A percentile compares a stretch with the other conserved stretches of the same genome.
Evolutionary conservation across 441 rosid genomes (phyloP).

Genomic region (Flueggea neowawraea): DNA sequence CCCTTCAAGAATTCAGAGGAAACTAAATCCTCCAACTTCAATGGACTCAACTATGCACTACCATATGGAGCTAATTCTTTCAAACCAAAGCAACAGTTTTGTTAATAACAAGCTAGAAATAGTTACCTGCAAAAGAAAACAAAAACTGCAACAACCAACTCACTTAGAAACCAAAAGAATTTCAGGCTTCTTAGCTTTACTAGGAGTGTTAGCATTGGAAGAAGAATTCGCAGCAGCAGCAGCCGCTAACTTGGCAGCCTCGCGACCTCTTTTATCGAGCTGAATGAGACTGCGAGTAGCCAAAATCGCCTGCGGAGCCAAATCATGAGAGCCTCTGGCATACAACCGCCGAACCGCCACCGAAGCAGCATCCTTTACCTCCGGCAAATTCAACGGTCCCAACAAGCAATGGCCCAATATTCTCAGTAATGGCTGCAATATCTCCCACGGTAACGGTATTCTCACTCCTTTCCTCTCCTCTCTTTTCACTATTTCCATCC

Average conservation of each 20-base stretch:
- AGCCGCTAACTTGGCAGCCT: constrained; percentile 32
- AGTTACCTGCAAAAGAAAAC: too few relatives aligned
- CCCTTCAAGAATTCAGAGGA: too few relatives aligned
- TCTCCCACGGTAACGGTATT: constrained; percentile 92
- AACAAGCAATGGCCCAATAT: constrained; percentile 86
- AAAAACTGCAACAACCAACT: constrained; percentile 8
- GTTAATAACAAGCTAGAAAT: too few relatives aligned
- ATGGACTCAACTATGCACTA: too few relatives aligned
- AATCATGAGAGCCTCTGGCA: constrained; percentile 89
- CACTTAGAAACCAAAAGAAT: constrained; percentile 79
- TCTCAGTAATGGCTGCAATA: constrained; percentile 68
- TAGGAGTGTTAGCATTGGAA: constrained; percentile 70
- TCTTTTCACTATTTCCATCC: constrained; percentile 30
- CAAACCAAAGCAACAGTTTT: too few relatives aligned
- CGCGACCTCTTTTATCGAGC: constrained; percentile 67
- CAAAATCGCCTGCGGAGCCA: constrained; percentile 81
- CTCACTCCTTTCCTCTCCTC: constrained; percentile 44
- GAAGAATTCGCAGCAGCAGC: constrained; percentile 32
- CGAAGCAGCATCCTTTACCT: constrained; percentile 75
- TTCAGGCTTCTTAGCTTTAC: constrained; percentile 75
- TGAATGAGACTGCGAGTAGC: constrained; percentile 77
- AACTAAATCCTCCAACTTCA: too few relatives aligned
- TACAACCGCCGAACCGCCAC: constrained; percentile 71
- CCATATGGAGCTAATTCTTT: too few relatives aligned
- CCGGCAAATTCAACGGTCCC: constrained; percentile 68